These are phyloP conservation scores for Rhipidocladum racemiflorum DNA, from an alignment of 176 grass and related monocot genomes.

Conservation along the genomic window DNA sequence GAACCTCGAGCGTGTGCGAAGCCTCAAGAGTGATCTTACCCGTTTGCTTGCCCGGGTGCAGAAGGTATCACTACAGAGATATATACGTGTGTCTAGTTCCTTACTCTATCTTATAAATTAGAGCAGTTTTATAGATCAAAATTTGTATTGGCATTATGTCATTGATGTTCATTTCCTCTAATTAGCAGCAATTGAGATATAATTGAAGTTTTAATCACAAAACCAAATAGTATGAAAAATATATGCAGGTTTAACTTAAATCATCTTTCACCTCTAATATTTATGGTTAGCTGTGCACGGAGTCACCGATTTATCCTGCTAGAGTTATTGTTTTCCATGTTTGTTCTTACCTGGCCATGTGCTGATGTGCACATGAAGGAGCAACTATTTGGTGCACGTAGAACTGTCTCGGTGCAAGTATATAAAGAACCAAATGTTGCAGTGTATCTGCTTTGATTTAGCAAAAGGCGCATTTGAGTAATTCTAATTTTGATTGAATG, in stretches of 20 bases:
- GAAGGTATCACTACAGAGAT: constrained; percentile 56
- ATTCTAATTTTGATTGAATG: neutral
- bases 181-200: neutral
- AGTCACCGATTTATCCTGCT: neutral
- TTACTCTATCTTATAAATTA: neutral
- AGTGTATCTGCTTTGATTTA: neutral
- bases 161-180: neutral
- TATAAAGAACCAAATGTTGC: neutral
- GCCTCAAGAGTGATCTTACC: constrained; percentile 87
- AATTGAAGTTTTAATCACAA: neutral
- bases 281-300: neutral
- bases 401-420: neutral
- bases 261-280: neutral
- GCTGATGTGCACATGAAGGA: neutral
- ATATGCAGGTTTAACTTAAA: neutral
- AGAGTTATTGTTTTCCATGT: neutral
- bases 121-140: neutral
- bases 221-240: neutral
- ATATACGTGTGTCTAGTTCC: neutral
- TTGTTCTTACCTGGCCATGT: neutral
- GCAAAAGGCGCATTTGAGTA: neutral
- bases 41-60: constrained; percentile 87
- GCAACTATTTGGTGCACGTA: neutral
- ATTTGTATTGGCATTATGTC: neutral
- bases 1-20: constrained; percentile 89